Evolutionary conservation across 176 grass and related monocot species (phyloP).

Genomic region (Cocos nucifera): DNA sequence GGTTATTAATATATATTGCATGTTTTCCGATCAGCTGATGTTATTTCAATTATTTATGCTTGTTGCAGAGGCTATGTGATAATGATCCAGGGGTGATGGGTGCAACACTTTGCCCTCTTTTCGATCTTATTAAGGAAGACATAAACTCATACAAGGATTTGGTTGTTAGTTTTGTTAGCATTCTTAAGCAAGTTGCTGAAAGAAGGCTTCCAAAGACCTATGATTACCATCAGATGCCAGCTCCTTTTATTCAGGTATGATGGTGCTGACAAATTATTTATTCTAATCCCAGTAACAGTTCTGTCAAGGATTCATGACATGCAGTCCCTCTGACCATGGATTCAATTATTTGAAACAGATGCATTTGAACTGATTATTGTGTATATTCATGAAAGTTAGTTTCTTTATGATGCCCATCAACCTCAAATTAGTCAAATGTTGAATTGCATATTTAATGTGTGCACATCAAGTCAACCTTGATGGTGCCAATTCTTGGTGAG

Average conservation of each 20-base stretch:
- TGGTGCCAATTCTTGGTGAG: too few relatives aligned
- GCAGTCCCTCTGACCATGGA: too few relatives aligned
- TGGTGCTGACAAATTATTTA: not conserved
- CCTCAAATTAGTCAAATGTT: too few relatives aligned
- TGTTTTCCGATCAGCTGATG: too few relatives aligned
- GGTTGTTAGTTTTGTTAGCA: conserved; percentile 89
- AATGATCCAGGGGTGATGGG: conserved; percentile 98
- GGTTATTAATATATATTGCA: too few relatives aligned
- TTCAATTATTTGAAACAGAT: too few relatives aligned
- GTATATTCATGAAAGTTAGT: too few relatives aligned
- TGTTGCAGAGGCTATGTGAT: conserved; percentile 76
- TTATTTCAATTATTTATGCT: conserved; percentile 10
- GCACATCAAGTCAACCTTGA: too few relatives aligned
- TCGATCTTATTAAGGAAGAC: conserved; percentile 85
- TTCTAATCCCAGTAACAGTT: not conserved
- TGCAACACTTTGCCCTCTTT: conserved; percentile 81
- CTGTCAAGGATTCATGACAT: not conserved
- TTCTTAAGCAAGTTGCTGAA: conserved; percentile 97
- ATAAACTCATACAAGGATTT: conserved; percentile 88
- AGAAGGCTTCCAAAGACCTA: conserved; percentile 93
- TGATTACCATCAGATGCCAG: conserved; percentile 98
- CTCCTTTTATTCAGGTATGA: conserved; percentile 93
- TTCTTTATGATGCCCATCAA: too few relatives aligned
- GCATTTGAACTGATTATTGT: too few relatives aligned
- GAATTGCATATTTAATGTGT: too few relatives aligned